These are phyloP conservation scores for Ceratobasidium sp. DNA, from an alignment of 1,284 basidiomycete species.

Conservation along the genomic window DNA sequence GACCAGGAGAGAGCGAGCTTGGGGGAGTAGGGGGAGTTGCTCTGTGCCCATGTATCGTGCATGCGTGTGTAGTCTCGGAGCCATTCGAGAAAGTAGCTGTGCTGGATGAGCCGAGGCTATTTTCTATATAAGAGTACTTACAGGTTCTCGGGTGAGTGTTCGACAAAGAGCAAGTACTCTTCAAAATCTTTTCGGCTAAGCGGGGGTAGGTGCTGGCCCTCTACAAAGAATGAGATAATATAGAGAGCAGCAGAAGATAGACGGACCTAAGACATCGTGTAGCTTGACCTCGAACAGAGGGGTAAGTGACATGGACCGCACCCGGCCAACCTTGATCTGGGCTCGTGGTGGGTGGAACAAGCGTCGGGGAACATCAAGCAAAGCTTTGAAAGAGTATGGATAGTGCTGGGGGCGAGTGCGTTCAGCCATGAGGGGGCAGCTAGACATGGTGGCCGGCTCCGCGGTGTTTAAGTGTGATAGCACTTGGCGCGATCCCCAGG, in stretches of 20 bases:
- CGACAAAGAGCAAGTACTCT: constrained; percentile 48
- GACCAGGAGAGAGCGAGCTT: constrained; percentile 75
- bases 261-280: constrained; percentile 43
- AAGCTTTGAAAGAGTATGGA: constrained; percentile 40
- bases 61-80: constrained; percentile 45
- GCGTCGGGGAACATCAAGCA: constrained; percentile 43
- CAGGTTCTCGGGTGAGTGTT: constrained; percentile 48
- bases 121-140: constrained; percentile 10
- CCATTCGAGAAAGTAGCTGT: constrained; percentile 49
- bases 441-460: constrained; percentile 1
- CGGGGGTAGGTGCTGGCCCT: constrained; percentile 47
- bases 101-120: not conserved
- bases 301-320: constrained; percentile 35
- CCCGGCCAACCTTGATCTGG: constrained; percentile 44
- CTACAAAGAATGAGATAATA: not conserved
- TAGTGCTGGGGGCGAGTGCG: constrained; percentile 40
- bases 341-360: constrained; percentile 46
- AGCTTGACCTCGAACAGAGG: constrained; percentile 40
- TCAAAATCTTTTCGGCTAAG: constrained; percentile 49
- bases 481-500: not conserved
- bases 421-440: constrained; percentile 16
- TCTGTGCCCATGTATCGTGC: constrained; percentile 18
- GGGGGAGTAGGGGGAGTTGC: constrained; percentile 15
- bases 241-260: not conserved
- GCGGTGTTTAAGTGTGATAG: not conserved